Evolutionary conservation across 805 yeast species (phyloP).

Genomic region (Lipomyces sp.): DNA sequence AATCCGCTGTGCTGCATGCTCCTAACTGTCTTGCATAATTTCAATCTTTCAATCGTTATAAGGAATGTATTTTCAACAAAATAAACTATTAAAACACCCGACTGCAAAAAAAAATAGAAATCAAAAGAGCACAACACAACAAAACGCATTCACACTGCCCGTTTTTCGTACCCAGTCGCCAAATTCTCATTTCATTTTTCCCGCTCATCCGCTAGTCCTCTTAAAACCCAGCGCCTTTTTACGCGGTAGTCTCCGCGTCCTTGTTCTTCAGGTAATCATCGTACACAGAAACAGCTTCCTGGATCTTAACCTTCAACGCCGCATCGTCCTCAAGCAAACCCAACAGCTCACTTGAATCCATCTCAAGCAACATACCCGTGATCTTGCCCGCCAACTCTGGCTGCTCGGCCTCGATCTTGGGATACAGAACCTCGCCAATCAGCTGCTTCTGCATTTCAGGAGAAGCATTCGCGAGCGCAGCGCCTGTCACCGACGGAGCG

Average conservation of each 20-base stretch:
- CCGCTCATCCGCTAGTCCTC: no score
- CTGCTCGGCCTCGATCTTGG: slow-evolving; percentile 82
- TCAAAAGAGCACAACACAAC: no score
- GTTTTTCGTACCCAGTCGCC: no score
- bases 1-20: no score
- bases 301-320: slow-evolving; percentile 83
- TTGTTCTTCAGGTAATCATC: slow-evolving; percentile 63
- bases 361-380: slow-evolving; percentile 97
- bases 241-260: slow-evolving; percentile 21
- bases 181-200: no score
- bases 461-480: slow-evolving; percentile 53
- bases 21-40: no score
- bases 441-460: slow-evolving; percentile 94
- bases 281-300: slow-evolving; percentile 92
- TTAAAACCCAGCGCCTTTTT: no score
- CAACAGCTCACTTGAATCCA: slow-evolving; percentile 87
- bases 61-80: no score
- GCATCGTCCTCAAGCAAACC: slow-evolving; percentile 87
- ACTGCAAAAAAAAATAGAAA: no score
- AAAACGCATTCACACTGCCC: no score
- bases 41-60: no score
- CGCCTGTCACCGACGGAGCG: slow-evolving; percentile 38
- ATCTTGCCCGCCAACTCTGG: slow-evolving; percentile 97
- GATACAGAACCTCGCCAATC: slow-evolving; percentile 95
- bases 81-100: no score